These are phyloP conservation scores for Penicillium nordicum DNA, from an alignment of 2,329 filamentous ascomycete species.

Conservation along the genomic window DNA sequence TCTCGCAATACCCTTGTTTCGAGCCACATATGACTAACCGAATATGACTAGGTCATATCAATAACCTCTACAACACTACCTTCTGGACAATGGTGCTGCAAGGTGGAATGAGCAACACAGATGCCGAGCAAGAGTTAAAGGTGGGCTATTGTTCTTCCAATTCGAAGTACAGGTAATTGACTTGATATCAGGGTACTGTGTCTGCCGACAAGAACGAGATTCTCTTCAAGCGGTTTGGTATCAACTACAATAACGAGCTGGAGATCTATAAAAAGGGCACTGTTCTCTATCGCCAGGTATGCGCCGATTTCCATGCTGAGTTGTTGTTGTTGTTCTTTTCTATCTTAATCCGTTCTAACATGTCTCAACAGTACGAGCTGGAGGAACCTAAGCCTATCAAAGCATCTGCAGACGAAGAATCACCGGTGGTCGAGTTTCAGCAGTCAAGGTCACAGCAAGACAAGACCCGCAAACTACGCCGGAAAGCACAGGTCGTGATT, in stretches of 20 bases:
- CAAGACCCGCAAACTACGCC: conserved; percentile 74
- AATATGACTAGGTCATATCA: conserved; percentile 71
- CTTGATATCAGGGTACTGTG: conserved; percentile 64
- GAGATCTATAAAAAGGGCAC: conserved; percentile 94
- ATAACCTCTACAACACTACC: conserved; percentile 96
- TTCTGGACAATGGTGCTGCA: conserved; percentile 86
- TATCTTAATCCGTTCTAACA: background rate
- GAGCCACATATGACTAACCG: background rate
- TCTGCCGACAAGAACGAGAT: conserved; percentile 94
- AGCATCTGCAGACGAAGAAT: conserved; percentile 16
- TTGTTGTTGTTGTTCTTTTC: background rate
- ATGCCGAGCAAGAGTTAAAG: conserved; percentile 76
- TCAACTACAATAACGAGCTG: conserved; percentile 97
- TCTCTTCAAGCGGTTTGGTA: conserved; percentile 78
- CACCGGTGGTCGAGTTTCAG: conserved; percentile 40
- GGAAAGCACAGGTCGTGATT: conserved; percentile 75
- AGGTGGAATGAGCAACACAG: conserved; percentile 70
- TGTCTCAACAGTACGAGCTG: conserved; percentile 60
- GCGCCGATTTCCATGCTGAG: background rate
- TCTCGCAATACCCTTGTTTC: background rate
- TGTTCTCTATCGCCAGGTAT: conserved; percentile 76
- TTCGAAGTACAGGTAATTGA: background rate
- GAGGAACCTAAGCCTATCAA: conserved; percentile 52
- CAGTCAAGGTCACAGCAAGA: conserved; percentile 78
- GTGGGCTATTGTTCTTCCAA: conserved; percentile 42